Base-by-base conservation (phyloP, 1,284 basidiomycete genomes). In the Marasmius oreades region DNA sequence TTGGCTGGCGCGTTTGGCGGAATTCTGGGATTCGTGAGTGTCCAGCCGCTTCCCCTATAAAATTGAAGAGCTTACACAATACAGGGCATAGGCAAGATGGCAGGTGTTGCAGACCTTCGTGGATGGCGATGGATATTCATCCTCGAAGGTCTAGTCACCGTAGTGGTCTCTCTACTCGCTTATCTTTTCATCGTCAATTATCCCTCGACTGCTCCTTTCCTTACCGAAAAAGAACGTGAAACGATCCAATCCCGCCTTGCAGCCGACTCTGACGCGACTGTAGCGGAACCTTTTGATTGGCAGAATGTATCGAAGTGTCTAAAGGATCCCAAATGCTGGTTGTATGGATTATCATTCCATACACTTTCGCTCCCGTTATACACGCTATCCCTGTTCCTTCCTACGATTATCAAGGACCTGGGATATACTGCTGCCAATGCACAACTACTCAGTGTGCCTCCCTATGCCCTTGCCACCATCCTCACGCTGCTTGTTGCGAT, bases 71-170 rank as follows among this genome's bases (percentile, higher is more conserved):
- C 70, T 88, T 14, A 80, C 85, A 39, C 79, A 80, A n/a, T 85
- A 80, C 2, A 78, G 31, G 81, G 75, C 1, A 88, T 88, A 33
- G 74, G 76, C 10, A 85, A 88, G 46, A 86, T 88, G 85, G 71
- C 87, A 59, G 85, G 84, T 12, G 66, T 90, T 24, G 86, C 79
- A 2, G 81, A 84, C 53, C 24, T 47, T 31, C 18, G 43, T 72
- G 73, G 69, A 10, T 81, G 79, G 78, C 73, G 77, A 12, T 86
- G 85, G 85, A 88, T 90, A 55, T 88, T 90, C 69, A 90, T 92
- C 58, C 72, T 92, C 3, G 89, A 92, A 69, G 90, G 89, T 10
- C 72, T 91, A 37, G 74, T 81, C 44, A 92, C 90, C 0, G 73
- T 90, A 31, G 20, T 75, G 11, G 63, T 69, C 31, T 68, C 71